Percentiles rank a stretch among this genome's conserved stretches.
Evolutionary conservation across 805 yeast genomes (phyloP).

Genomic region (Sugiyamaella smithiae): DNA sequence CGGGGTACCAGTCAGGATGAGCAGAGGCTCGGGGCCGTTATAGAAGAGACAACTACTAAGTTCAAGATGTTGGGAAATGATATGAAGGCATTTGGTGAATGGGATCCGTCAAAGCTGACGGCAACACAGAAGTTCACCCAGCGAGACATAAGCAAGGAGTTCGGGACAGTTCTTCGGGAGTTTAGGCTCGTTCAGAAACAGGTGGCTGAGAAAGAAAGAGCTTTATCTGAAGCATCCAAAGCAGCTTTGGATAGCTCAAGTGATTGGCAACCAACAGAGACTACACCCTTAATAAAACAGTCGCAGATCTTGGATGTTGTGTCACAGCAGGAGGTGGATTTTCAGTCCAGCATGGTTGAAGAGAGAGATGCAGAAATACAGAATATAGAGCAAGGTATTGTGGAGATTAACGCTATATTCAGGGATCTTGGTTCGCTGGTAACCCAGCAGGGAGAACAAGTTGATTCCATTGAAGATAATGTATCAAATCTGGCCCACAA

Average conservation of each 20-base stretch:
- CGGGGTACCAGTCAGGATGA: conserved; percentile 9
- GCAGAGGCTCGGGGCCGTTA: conserved; percentile 16
- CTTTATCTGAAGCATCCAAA: conserved; percentile 7
- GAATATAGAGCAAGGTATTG: conserved; percentile 72
- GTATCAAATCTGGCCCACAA: conserved; percentile 60
- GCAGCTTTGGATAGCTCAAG: not conserved
- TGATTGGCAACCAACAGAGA: conserved; percentile 12
- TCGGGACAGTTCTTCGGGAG: conserved; percentile 47
- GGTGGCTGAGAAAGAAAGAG: conserved; percentile 47
- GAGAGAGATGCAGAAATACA: conserved; percentile 73
- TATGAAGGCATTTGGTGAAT: conserved; percentile 18
- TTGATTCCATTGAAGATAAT: conserved; percentile 82
- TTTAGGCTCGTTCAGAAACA: conserved; percentile 43
- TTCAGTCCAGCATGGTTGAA: conserved; percentile 43
- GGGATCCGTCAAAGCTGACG: conserved; percentile 18
- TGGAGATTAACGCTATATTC: conserved; percentile 82
- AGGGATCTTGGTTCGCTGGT: conserved; percentile 77
- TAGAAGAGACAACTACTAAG: conserved; percentile 19
- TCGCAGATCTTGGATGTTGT: conserved; percentile 43
- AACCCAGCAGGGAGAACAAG: conserved; percentile 77
- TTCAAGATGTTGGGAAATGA: conserved; percentile 20
- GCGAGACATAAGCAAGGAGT: conserved; percentile 56
- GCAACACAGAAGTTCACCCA: conserved; percentile 38
- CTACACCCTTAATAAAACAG: conserved; percentile 26
- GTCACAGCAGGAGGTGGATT: conserved; percentile 29